Evolutionary conservation across 2,329 filamentous ascomycete species (phyloP), one percentile per base, ranked within the genome.

Genomic region (Coniosporium tulheliwenetii): DNA sequence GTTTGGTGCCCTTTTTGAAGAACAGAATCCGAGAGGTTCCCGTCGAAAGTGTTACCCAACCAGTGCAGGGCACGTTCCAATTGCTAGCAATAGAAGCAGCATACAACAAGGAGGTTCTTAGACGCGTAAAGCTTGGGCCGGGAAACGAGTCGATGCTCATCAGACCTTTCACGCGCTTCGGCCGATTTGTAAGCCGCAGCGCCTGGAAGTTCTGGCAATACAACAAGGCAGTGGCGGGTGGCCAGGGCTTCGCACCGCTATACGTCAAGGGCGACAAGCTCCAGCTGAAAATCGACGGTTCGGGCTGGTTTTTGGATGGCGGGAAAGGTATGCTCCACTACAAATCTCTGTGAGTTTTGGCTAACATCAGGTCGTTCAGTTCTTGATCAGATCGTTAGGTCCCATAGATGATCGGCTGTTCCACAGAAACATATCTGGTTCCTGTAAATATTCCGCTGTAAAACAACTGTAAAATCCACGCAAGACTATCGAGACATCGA

Each of bases 1-100:
- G 0, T 49, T 69, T 2, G 51, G 52, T 15, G 55, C 52, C 7
- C 52, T 71, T 40, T 70, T 69, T 46, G 42, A 49, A 5, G 67
- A 65, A 7, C 12, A 15, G 10, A 8, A 19, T 37, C 12, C 4
- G 12, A 12, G 36, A 37, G 19, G 36, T 37, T 5, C 36, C 36
- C 3, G 36, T 19, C 12, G 36, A 19, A 5, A 19, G 15, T 5
- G 10, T 37, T 37, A 19, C 8, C 12, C 13, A 14, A 14, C 36
- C 36, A 7, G 19, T 14, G 19, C 36, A 12, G 2, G 12, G 12
- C n/a, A 15, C 19, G 36, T 14, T 12, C 8, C 13, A 15, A 19
- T 7, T 15, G 19, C 12, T 15, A 5, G n/a, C n/a, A 12, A 12
- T 37, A 19, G 36, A n/a, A 1, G 36, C n/a, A 7, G 36, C 36